Base-by-base conservation (phyloP, 2,329 filamentous ascomycete genomes). In the Didymella keratinophila region DNA sequence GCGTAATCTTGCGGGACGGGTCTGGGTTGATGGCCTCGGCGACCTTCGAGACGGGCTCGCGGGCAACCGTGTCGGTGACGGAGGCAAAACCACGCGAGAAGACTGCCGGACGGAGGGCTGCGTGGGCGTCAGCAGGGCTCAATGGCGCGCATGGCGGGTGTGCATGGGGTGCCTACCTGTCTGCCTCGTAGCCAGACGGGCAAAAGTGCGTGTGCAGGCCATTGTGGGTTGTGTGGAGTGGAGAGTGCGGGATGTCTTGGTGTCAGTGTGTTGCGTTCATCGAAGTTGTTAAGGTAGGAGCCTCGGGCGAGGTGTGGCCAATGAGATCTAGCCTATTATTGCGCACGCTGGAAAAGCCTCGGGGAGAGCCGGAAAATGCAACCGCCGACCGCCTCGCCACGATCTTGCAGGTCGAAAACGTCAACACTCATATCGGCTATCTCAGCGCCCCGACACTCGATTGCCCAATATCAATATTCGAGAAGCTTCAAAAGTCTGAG, bases 31-130 rank as follows among this genome's bases (percentile, higher is more conserved):
- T 72, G 53, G 60, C 66, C 52, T 76, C 74, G 36, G 60, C 70
- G 28, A 62, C 43, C 65, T 75, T 74, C 52, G 72, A 71, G 57
- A 74, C 60, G 49, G 73, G 73, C 39, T 75, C 73, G 61, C 71
- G 69, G 49, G 72, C 66, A 42, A 64, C 50, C 39, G 70, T 66
- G 61, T 76, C 73, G 64, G 56, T 65, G 43, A 78, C 74, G 53
- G 76, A 77, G 71, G 76, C 76, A 53, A 78, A 74, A 60, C 71
- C 69, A 54, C 76, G 74, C 46, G 72, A 66, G 68, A 75, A 75
- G 65, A 74, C 64, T 58, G 75, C 72, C 52, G 74, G 69, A 43
- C 73, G 67, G 52, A 76, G 65, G 68, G 72, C 75, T 74, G 64
- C 60, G 37, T 32, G 30, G 37, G 55, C 28, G 69, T 75, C 60